phyloP scores from a whole-genome alignment of 129 eudicot genomes.

The Ambrosia artemisiifolia region DNA sequence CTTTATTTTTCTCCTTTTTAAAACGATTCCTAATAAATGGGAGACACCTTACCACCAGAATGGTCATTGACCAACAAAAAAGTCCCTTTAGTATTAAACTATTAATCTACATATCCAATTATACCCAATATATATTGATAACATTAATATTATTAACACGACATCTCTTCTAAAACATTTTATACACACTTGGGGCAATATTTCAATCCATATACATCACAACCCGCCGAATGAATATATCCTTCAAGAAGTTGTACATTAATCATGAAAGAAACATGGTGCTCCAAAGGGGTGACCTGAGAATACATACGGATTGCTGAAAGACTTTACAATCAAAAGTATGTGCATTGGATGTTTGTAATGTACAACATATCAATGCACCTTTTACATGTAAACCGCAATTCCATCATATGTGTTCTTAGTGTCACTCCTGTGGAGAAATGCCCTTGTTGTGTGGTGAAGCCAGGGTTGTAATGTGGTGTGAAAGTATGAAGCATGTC shows the following conservation, averaged over 20 bases:
- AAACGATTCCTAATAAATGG: too few relatives aligned
- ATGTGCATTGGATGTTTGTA: slow-evolving; percentile 4
- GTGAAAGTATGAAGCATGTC: background rate
- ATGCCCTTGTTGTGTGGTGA: slow-evolving; percentile 7
- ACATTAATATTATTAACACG: too few relatives aligned
- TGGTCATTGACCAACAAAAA: too few relatives aligned
- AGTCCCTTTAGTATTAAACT: too few relatives aligned
- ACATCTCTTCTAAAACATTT: too few relatives aligned
- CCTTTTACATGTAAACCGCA: slow-evolving; percentile 1
- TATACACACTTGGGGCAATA: too few relatives aligned
- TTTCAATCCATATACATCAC: too few relatives aligned
- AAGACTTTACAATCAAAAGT: background rate
- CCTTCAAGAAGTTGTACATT: background rate
- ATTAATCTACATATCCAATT: too few relatives aligned
- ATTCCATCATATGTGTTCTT: slow-evolving; percentile 35
- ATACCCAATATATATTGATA: too few relatives aligned
- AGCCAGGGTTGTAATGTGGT: background rate
- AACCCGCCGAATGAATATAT: too few relatives aligned
- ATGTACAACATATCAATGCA: slow-evolving; percentile 27
- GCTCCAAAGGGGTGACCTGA: slow-evolving; percentile 73
- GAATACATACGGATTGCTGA: slow-evolving; percentile 42
- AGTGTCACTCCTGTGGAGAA: slow-evolving; percentile 33
- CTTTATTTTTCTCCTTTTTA: too few relatives aligned
- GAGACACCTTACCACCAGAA: too few relatives aligned
- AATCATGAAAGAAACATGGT: slow-evolving; percentile 8